phyloP scores from a whole-genome alignment of 331 rosid genomes.

The Quercus phellos region DNA sequence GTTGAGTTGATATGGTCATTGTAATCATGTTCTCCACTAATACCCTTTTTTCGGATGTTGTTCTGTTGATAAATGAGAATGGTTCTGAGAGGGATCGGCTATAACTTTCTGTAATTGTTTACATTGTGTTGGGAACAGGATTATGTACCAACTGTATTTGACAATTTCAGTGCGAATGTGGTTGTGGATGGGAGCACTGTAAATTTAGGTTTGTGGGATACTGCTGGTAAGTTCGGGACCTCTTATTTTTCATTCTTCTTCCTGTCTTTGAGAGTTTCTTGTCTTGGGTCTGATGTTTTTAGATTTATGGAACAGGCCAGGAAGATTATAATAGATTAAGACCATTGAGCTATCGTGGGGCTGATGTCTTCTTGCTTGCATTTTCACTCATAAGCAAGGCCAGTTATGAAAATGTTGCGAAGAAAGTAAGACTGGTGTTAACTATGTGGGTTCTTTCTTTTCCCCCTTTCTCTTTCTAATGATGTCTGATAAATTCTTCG shows the following conservation, averaged over 20 bases:
- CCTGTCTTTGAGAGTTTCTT: background rate
- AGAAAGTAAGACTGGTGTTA: slow-evolving; percentile 54
- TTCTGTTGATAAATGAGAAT: background rate
- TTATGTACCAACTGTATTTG: slow-evolving; percentile 94
- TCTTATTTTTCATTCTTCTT: background rate
- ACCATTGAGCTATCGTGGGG: slow-evolving; percentile 96
- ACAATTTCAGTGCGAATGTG: slow-evolving; percentile 96
- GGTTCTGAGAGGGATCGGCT: slow-evolving; percentile 9
- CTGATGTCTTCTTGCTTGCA: slow-evolving; percentile 90
- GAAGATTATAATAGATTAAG: slow-evolving; percentile 95
- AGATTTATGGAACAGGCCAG: slow-evolving; percentile 68
- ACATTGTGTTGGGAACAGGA: slow-evolving; percentile 54
- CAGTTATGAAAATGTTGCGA: slow-evolving; percentile 92
- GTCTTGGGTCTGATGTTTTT: slow-evolving; percentile 29
- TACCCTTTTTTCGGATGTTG: background rate
- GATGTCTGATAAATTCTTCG: background rate
- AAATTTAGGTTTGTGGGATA: slow-evolving; percentile 95
- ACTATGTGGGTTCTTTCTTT: background rate
- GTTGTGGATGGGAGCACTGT: slow-evolving; percentile 97
- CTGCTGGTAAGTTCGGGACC: slow-evolving; percentile 61
- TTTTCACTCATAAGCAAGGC: slow-evolving; percentile 98
- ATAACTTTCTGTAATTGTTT: slow-evolving; percentile 31
- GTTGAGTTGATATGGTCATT: background rate
- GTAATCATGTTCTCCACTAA: background rate
- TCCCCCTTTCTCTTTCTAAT: background rate